Evolutionary conservation across 2,329 filamentous ascomycete genomes (phyloP), one percentile per base, ranked within the genome.

Genomic region (Didymella exigua): DNA sequence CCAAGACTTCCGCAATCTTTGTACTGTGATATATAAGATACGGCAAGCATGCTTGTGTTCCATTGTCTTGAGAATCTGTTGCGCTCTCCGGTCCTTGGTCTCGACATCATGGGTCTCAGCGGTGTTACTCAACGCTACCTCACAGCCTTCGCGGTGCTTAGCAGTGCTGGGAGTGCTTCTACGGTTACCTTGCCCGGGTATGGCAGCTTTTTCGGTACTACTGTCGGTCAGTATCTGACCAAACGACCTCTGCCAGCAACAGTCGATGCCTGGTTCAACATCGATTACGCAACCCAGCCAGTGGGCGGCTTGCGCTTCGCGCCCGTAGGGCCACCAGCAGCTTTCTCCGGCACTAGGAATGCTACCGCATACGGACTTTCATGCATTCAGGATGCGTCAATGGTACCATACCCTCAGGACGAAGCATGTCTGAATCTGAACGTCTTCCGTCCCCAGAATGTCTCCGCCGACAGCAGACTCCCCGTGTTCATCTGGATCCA

Each of bases 221-320:
- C 66, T 6, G 54, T 78, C 44, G 71, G 70, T 24, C 59, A 67
- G 24, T 77, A 73, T 1, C 47, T 77, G 30, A 77, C 68, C 26
- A 73, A 74, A 42, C 65, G 70, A 16, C 49, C 66, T 8, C 66
- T 78, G 0, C 66, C 72, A 5, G 60, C 58, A 3, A 36, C 70
- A 0, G 75, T 81, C 2, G 76, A 81, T 37, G 78, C 79, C 3
- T 81, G 78, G 79, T 69, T 81, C 2, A 78, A 78, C 1, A 78
- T 81, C 24, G 77, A 79, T 60, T 81, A 79, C 37, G 71, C 78
- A 0, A 74, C 77, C 0, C 70, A 69, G 38, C 67, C 67, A 9
- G 40, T 72, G 0, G 77, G 76, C 2, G 69, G 74, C 0, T 49
- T 65, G 4, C 75, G 78, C 0, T 81, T 81, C 36, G 62, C 65